phyloP scores from a whole-genome alignment of 164 flowering plant species.

The Kingdonia uniflora region DNA sequence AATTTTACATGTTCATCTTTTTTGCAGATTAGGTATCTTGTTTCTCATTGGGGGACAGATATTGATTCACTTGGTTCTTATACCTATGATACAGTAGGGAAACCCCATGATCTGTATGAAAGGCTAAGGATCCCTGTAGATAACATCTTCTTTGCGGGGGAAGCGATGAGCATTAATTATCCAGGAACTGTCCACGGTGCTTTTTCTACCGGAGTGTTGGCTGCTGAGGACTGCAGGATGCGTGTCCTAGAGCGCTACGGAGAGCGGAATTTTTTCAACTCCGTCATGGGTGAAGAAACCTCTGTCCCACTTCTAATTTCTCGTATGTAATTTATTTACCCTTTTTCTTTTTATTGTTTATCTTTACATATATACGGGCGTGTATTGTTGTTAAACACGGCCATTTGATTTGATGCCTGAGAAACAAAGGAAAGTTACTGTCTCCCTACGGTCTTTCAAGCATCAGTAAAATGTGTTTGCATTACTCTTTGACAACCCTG shows the following conservation, averaged over 20 bases:
- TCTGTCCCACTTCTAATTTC: conserved; percentile 74
- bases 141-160: conserved; percentile 96
- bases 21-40: conserved; percentile 79
- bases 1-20: not conserved
- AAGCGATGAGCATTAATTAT: conserved; percentile 64
- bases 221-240: conserved; percentile 94
- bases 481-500: too few relatives aligned
- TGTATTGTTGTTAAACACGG: conserved; percentile 1
- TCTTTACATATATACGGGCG: conserved; percentile 6
- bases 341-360: not conserved
- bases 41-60: conserved; percentile 91
- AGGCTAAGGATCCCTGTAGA: conserved; percentile 78
- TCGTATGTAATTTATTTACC: conserved; percentile 35
- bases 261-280: conserved; percentile 56
- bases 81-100: conserved; percentile 79
- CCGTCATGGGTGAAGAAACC: conserved; percentile 58
- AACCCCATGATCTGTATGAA: conserved; percentile 79
- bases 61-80: conserved; percentile 77
- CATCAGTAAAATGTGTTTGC: conserved; percentile 4
- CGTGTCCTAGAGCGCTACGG: conserved; percentile 75
- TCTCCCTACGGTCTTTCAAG: conserved; percentile 1
- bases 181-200: conserved; percentile 98
- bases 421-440: conserved; percentile 2
- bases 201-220: conserved; percentile 82
- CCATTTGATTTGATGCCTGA: not conserved